Percentiles rank a stretch among this genome's conserved stretches.
Evolutionary conservation across 176 grass and related monocot genomes (phyloP).

Genomic region (Avena eriantha): DNA sequence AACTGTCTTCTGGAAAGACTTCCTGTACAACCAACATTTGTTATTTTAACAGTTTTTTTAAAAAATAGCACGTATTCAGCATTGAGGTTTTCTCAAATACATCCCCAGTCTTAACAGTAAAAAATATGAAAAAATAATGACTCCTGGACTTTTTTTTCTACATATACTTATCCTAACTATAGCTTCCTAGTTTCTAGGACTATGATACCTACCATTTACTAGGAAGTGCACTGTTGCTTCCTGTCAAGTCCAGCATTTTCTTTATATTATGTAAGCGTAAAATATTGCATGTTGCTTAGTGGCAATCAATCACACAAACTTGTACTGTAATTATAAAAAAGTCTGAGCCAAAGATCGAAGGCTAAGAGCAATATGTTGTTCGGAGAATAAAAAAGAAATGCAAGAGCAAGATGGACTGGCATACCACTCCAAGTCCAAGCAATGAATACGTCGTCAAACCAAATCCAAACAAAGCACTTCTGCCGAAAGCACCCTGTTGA

Average conservation of each 20-base stretch:
- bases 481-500: constrained; percentile 87
- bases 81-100: neutral
- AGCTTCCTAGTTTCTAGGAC: constrained; percentile 4
- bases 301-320: neutral
- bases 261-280: neutral
- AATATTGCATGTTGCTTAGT: neutral
- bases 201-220: neutral
- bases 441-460: constrained; percentile 89
- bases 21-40: neutral
- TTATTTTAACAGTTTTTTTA: neutral
- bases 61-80: neutral
- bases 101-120: neutral
- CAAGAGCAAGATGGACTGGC: neutral
- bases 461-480: constrained; percentile 81
- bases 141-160: neutral
- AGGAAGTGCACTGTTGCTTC: neutral
- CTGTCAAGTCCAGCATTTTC: constrained; percentile 8
- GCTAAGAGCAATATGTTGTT: neutral
- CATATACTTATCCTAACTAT: constrained; percentile 3
- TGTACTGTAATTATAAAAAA: neutral
- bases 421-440: constrained; percentile 97
- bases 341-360: neutral
- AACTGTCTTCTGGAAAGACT: neutral
- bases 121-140: neutral
- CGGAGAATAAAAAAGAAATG: neutral